phyloP scores from a whole-genome alignment of 768 basidiomycete species.

The Lentinula guzmanii region DNA sequence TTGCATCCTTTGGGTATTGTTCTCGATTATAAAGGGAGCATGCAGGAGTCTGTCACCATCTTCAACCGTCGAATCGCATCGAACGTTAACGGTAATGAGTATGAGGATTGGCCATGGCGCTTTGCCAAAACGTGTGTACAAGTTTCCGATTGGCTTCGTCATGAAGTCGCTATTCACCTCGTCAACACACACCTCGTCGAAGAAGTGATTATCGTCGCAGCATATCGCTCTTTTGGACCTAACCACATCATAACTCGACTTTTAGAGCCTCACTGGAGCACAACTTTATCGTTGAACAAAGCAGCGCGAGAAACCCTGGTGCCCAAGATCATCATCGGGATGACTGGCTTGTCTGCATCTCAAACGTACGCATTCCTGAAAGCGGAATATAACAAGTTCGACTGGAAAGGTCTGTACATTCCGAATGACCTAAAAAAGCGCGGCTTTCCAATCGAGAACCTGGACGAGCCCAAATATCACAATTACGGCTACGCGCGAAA shows the following conservation, averaged over 20 bases:
- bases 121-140: slow-evolving; percentile 25
- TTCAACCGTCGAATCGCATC: slow-evolving; percentile 20
- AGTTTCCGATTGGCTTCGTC: slow-evolving; percentile 22
- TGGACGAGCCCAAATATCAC: slow-evolving; percentile 20
- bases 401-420: slow-evolving; percentile 19
- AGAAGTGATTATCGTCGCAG: slow-evolving; percentile 24
- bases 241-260: slow-evolving; percentile 21
- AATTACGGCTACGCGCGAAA: slow-evolving; percentile 23
- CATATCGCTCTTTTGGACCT: slow-evolving; percentile 18
- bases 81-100: slow-evolving; percentile 6
- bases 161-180: slow-evolving; percentile 23
- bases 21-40: slow-evolving; percentile 22
- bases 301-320: slow-evolving; percentile 20
- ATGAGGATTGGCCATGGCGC: slow-evolving; percentile 26
- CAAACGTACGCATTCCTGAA: slow-evolving; percentile 16
- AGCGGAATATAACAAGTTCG: slow-evolving; percentile 16
- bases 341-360: slow-evolving; percentile 13
- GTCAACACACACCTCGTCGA: slow-evolving; percentile 24
- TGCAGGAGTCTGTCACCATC: slow-evolving; percentile 20
- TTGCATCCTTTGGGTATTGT: slow-evolving; percentile 24
- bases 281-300: slow-evolving; percentile 21
- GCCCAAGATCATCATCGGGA: slow-evolving; percentile 17
- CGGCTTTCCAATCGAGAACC: slow-evolving; percentile 21
- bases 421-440: slow-evolving; percentile 21
- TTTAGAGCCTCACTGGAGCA: slow-evolving; percentile 22